Conservation (phyloP, 441 rosid species). For the Kokia cookei region DNA sequence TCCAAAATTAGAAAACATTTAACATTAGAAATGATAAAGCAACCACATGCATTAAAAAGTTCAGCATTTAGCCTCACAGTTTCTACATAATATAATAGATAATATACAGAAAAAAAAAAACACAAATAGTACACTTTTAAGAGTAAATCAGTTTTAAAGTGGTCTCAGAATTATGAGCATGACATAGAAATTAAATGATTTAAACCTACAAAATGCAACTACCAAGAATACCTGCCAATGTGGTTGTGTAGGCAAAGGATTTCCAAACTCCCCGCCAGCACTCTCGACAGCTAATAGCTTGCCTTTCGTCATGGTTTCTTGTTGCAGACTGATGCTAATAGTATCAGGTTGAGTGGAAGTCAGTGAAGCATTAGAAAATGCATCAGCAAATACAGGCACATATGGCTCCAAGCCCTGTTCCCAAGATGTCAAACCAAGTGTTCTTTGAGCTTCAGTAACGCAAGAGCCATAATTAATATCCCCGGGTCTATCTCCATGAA, state of each 20-base stretch:
- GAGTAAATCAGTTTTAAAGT: background rate
- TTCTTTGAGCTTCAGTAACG: slow-evolving; percentile 38
- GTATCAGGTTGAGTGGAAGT: slow-evolving; percentile 30
- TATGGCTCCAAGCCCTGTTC: slow-evolving; percentile 53
- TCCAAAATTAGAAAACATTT: background rate
- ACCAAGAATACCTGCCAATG: slow-evolving; percentile 66
- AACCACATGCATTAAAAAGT: background rate
- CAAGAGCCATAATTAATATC: slow-evolving; percentile 15
- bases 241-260: slow-evolving; percentile 40
- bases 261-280: slow-evolving; percentile 25
- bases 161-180: background rate
- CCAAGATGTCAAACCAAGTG: slow-evolving; percentile 55
- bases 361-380: slow-evolving; percentile 22
- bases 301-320: slow-evolving; percentile 28
- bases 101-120: background rate
- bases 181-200: background rate
- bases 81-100: background rate
- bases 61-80: background rate
- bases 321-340: slow-evolving; percentile 23
- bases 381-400: slow-evolving; percentile 27
- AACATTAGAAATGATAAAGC: background rate
- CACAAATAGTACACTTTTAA: background rate
- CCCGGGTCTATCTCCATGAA: slow-evolving; percentile 29
- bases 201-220: background rate
- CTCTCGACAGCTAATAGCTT: slow-evolving; percentile 28